phyloP scores from a whole-genome alignment of 1,284 basidiomycete genomes.

The Pseudozyma pruni region DNA sequence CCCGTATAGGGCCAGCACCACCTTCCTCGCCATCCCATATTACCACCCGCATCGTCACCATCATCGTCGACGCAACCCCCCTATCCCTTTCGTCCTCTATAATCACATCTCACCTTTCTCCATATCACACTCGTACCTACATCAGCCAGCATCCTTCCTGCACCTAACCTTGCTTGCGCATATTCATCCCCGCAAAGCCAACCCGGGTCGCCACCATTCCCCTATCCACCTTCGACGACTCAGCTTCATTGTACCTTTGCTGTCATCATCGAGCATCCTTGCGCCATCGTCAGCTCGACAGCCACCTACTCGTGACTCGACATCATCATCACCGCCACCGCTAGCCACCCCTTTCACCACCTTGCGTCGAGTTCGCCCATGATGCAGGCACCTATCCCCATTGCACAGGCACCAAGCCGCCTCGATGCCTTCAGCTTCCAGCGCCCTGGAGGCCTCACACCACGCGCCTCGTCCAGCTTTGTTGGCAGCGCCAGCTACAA shows the following conservation, averaged over 20 bases:
- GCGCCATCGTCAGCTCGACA: conserved; percentile 12
- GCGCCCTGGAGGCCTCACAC: conserved; percentile 46
- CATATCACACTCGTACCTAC: conserved; percentile 10
- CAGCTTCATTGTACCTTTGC: neutral
- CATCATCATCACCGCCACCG: neutral
- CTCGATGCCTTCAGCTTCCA: conserved; percentile 46
- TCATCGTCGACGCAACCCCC: neutral
- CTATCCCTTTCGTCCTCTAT: conserved; percentile 15
- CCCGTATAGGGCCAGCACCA: conserved; percentile 34
- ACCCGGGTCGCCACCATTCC: neutral
- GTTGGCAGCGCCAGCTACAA: conserved; percentile 58
- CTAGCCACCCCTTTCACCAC: no score
- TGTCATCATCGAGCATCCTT: neutral
- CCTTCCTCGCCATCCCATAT: conserved; percentile 15
- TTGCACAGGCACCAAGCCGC: conserved; percentile 34
- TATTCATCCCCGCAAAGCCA: conserved; percentile 22
- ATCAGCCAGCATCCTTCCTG: conserved; percentile 2
- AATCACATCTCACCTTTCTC: conserved; percentile 20
- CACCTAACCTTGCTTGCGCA: no score
- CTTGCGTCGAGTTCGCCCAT: conserved; percentile 13
- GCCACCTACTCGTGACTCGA: no score
- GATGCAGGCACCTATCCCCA: conserved; percentile 55
- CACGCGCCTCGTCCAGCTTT: conserved; percentile 45
- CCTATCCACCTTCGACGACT: neutral
- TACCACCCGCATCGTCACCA: neutral